Conservation (phyloP, 2,329 filamentous ascomycete genomes). For the Colletotrichum coccodes region DNA sequence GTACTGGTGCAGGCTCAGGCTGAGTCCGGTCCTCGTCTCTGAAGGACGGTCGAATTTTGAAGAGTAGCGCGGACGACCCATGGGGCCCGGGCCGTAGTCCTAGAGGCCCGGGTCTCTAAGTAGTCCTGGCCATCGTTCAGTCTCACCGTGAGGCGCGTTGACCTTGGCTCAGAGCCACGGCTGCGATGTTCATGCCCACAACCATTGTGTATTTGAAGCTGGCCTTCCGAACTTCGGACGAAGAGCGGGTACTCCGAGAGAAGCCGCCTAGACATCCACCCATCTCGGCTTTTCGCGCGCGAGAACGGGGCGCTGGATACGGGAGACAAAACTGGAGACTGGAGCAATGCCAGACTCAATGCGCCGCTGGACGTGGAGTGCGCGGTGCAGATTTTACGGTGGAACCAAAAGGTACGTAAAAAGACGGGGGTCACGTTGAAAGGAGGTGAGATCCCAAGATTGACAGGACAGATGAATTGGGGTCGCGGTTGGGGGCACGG, state of each 20-base stretch:
- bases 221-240: slow-evolving; percentile 28
- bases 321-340: slow-evolving; percentile 19
- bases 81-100: slow-evolving; percentile 4
- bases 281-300: slow-evolving; percentile 29
- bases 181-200: neutral
- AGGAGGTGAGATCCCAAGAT: slow-evolving; percentile 19
- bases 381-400: slow-evolving; percentile 26
- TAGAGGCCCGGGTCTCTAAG: neutral
- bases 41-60: neutral
- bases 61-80: slow-evolving; percentile 1
- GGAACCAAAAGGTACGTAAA: slow-evolving; percentile 17
- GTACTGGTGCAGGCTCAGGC: neutral
- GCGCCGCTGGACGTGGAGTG: slow-evolving; percentile 7
- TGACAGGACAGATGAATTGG: slow-evolving; percentile 29
- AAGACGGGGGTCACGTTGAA: slow-evolving; percentile 11
- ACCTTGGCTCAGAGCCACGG: slow-evolving; percentile 3
- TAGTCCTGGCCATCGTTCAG: neutral
- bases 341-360: neutral
- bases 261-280: slow-evolving; percentile 27
- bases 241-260: slow-evolving; percentile 27
- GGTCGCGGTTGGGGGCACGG: slow-evolving; percentile 15
- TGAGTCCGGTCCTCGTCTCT: neutral
- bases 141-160: slow-evolving; percentile 30
- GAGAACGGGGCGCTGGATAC: slow-evolving; percentile 27
- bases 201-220: neutral